These are phyloP conservation scores for Saccharomyces hybrid DNA, from an alignment of 1,139 yeast species.

Conservation along the genomic window DNA sequence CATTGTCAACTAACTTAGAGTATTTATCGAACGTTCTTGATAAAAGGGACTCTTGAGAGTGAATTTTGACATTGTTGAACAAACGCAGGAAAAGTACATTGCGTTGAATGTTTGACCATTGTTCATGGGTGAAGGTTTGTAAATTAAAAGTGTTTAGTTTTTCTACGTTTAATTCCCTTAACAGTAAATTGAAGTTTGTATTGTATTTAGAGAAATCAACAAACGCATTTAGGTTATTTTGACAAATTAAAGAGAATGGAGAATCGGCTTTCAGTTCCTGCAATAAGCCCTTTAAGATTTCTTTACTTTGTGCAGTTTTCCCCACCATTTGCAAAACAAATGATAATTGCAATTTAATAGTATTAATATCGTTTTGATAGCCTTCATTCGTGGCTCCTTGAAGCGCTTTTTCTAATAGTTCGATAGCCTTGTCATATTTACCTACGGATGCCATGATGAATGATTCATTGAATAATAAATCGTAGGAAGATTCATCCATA, in stretches of 20 bases:
- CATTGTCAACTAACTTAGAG: constrained; percentile 21
- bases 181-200: constrained; percentile 25
- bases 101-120: constrained; percentile 20
- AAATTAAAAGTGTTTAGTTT: constrained; percentile 17
- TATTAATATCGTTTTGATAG: constrained; percentile 33
- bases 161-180: constrained; percentile 32
- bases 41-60: constrained; percentile 10
- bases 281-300: constrained; percentile 34
- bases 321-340: constrained; percentile 51
- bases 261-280: constrained; percentile 20
- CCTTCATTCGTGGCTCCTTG: constrained; percentile 29
- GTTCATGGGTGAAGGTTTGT: constrained; percentile 22
- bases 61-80: constrained; percentile 21
- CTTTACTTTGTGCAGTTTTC: constrained; percentile 37
- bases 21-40: constrained; percentile 23
- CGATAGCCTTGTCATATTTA: constrained; percentile 39
- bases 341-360: constrained; percentile 55
- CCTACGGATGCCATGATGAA: constrained; percentile 37
- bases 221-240: constrained; percentile 29
- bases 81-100: constrained; percentile 22
- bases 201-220: constrained; percentile 21
- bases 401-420: constrained; percentile 46
- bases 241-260: constrained; percentile 29
- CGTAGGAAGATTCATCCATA: constrained; percentile 37
- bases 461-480: constrained; percentile 63